Evolutionary conservation across 805 yeast genomes (phyloP), one percentile per base, ranked within the genome.

Genomic region (Crinitomyces ghanaensis): DNA sequence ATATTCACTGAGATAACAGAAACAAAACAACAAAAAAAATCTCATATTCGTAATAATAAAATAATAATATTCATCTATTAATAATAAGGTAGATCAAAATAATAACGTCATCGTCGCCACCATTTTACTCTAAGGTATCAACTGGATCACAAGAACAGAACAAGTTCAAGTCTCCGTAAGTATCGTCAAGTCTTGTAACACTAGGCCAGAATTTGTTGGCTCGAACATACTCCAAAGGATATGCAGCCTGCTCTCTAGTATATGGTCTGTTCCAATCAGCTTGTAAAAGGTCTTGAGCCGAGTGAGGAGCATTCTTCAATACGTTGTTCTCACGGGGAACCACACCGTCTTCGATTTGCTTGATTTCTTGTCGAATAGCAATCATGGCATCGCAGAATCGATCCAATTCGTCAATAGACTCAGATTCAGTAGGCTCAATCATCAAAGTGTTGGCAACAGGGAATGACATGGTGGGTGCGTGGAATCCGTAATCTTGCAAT

Each of bases 401-500:
- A 59, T 91, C 88, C 41, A 91, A 66, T 61, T 91, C 98, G 36
- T 68, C 81, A 50, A 78, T 60, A 51, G 84, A 74, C 62, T 91
- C 98, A 13, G 91, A 77, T 62, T 91, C 98, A 3, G 98, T 91
- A 39, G 98, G 98, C 63, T 91, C 98, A 42, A 91, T 74, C 98
- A 91, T 91, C 48, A 91, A 68, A 2, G 98, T 91, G 41, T 93
- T 94, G 4, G 96, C 88, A 33, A 91, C 93, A 6, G 98, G 98
- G 82, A 91, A 91, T 2, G 97, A 91, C 82, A 91, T 77, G 17
- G 98, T 91, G 41, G 98, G 98, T 1, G 95, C 95, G 59, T 91
- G 98, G 74, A 91, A 91, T 1, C 97, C 95, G 56, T 88, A 91
- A 61, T 91, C 98, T 62, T 91, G 97, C 40, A 91, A 68, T 59